phyloP scores from a whole-genome alignment of 2,329 filamentous ascomycete genomes.

The Apiospora kogelbergensis region DNA sequence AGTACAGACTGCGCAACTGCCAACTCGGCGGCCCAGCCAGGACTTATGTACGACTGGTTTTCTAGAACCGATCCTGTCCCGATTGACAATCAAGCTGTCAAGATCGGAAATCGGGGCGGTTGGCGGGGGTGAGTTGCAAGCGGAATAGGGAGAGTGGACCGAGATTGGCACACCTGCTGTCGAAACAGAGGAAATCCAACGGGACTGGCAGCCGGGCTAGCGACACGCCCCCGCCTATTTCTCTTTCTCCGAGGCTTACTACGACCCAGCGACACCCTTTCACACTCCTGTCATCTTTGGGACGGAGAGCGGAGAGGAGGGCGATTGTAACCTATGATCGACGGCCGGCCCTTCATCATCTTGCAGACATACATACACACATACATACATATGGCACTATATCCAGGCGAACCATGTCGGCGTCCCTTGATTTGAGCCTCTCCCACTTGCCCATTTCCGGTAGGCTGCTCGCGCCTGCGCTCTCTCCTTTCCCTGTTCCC shows the following conservation, averaged over 20 bases:
- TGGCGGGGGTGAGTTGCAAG: not conserved
- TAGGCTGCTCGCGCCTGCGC: not conserved
- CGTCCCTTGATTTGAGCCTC: not conserved
- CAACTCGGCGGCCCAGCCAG: no score
- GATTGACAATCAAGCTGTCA: constrained; percentile 5
- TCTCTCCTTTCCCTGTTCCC: not conserved
- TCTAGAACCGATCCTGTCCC: not conserved
- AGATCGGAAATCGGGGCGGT: constrained; percentile 3
- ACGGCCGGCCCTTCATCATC: not conserved
- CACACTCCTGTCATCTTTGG: not conserved
- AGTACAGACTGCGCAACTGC: no score
- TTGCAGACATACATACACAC: not conserved
- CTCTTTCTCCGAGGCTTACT: not conserved
- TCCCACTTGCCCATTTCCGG: not conserved
- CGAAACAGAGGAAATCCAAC: not conserved
- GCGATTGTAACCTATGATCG: not conserved
- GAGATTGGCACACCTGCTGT: not conserved
- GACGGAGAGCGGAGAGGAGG: not conserved
- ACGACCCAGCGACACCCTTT: not conserved
- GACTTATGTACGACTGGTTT: not conserved
- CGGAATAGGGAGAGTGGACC: not conserved
- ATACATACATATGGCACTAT: not conserved
- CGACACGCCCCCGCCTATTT: not conserved
- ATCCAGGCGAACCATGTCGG: not conserved
- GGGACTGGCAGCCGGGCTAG: not conserved